These are phyloP conservation scores for Paragyromitra xinjiangensis DNA, from an alignment of 495 filamentous ascomycete species.

Conservation along the genomic window DNA sequence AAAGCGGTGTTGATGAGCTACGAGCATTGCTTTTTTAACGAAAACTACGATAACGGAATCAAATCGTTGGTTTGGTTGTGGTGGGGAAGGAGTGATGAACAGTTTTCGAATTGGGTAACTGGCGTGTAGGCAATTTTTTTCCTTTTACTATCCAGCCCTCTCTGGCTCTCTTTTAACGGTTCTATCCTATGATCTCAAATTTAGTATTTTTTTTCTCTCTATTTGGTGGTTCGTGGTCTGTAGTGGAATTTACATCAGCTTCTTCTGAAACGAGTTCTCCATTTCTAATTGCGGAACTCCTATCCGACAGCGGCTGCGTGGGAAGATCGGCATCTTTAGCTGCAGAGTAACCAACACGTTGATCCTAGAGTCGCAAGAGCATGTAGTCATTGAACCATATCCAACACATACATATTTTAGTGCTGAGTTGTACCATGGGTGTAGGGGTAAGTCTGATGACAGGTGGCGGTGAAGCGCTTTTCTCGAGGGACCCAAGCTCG, in stretches of 20 bases:
- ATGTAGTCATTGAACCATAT: not conserved
- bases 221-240: conserved; percentile 4
- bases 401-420: conserved; percentile 24
- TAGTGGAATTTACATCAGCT: conserved; percentile 35
- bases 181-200: conserved; percentile 41
- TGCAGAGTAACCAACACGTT: conserved; percentile 9
- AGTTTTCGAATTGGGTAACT: conserved; percentile 51
- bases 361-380: conserved; percentile 6
- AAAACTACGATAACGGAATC: conserved; percentile 50
- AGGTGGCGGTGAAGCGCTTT: no score
- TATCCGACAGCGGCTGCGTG: conserved; percentile 10
- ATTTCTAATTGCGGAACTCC: conserved; percentile 15
- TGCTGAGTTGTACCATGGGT: conserved; percentile 5
- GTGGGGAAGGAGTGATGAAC: conserved; percentile 37
- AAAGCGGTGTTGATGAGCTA: conserved; percentile 32
- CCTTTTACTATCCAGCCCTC: conserved; percentile 42
- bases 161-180: conserved; percentile 45
- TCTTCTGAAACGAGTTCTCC: not conserved
- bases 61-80: conserved; percentile 42
- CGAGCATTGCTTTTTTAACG: conserved; percentile 51
- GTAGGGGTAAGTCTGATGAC: no score
- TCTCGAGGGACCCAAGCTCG: no score
- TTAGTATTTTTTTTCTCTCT: conserved; percentile 33
- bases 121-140: conserved; percentile 55
- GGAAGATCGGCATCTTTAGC: not conserved